phyloP scores from a whole-genome alignment of 441 rosid species.

The Metrosideros polymorpha region DNA sequence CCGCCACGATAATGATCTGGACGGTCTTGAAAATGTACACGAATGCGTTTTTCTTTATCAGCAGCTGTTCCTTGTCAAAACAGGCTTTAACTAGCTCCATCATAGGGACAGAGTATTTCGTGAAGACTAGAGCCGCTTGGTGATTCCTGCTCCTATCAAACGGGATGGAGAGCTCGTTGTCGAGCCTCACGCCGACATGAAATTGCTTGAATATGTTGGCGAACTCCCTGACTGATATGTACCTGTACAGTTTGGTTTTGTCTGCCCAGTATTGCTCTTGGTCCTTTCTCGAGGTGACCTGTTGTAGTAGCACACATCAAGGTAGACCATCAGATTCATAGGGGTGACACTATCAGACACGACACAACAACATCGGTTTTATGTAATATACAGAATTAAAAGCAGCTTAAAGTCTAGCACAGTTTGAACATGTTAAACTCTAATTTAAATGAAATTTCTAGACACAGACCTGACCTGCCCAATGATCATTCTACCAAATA shows the following conservation, averaged over 20 bases:
- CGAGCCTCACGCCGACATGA: slow-evolving; percentile 44
- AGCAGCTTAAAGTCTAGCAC: not conserved
- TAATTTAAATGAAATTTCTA: not conserved
- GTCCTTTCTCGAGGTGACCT: slow-evolving; percentile 91
- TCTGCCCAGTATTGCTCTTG: slow-evolving; percentile 83
- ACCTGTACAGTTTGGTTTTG: slow-evolving; percentile 37
- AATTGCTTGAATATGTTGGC: slow-evolving; percentile 45
- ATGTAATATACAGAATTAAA: not conserved
- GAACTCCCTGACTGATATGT: slow-evolving; percentile 56
- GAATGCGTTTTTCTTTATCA: slow-evolving; percentile 56
- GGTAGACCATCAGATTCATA: not conserved
- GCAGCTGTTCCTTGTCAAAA: slow-evolving; percentile 72
- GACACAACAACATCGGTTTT: not conserved
- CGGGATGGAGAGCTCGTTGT: slow-evolving; percentile 48
- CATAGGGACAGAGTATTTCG: slow-evolving; percentile 42
- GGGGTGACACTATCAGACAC: not conserved
- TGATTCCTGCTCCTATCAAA: slow-evolving; percentile 50
- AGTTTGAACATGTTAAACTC: not conserved
- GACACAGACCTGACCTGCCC: not conserved
- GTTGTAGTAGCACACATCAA: not conserved
- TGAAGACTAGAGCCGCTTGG: slow-evolving; percentile 57
- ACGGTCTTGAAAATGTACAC: slow-evolving; percentile 53
- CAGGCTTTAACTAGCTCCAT: slow-evolving; percentile 58
- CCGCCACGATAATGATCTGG: slow-evolving; percentile 56
- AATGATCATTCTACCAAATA: not conserved